Base-by-base conservation (phyloP, 805 yeast genomes). In the Saccharomyces paradoxus region DNA sequence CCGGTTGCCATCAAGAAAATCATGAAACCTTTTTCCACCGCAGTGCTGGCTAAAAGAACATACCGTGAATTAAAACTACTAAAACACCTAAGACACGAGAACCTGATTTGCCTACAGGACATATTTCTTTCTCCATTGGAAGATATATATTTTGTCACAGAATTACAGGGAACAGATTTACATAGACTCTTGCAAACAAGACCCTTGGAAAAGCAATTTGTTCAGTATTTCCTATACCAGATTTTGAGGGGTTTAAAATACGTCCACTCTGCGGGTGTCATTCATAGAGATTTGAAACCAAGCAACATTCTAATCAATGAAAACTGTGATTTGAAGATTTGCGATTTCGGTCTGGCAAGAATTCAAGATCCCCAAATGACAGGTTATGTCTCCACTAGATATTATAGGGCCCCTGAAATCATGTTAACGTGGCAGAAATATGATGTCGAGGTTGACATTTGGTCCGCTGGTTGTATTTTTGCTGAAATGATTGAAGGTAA, bases 281-380 rank as follows among this genome's bases (percentile, higher is more conserved):
- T 89, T 61, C 96, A 89, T 68, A 80, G 96, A 59, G 96, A 89
- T 71, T 75, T 89, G 61, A 89, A 89, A 70, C 96, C 96, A 56
- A 79, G 84, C 56, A 89, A 89, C 71, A 87, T 89, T 55, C 77
- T 89, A 57, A 85, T 89, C 64, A 89, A 89, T 69, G 96, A 89
- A 72, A 88, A 88, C 71, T 89, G 96, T 71, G 96, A 89, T 72
- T 77, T 89, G 68, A 89, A 89, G 71, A 89, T 89, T 63, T 89
- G 96, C 73, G 96, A 89, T 71, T 89, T 92, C 69, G 99, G 99
- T 24, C 77, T 92, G 57, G 98, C 98, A 32, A 81, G 99, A 68
- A 87, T 92, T 66, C 97, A 92, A 75, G 99, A 92, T 73, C 97
- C 97, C 13, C 98, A 92, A 71, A 92, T 92, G 99, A 92, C 98